phyloP scores from a whole-genome alignment of 73 alveolate species.

The Symbiodinium natans region DNA sequence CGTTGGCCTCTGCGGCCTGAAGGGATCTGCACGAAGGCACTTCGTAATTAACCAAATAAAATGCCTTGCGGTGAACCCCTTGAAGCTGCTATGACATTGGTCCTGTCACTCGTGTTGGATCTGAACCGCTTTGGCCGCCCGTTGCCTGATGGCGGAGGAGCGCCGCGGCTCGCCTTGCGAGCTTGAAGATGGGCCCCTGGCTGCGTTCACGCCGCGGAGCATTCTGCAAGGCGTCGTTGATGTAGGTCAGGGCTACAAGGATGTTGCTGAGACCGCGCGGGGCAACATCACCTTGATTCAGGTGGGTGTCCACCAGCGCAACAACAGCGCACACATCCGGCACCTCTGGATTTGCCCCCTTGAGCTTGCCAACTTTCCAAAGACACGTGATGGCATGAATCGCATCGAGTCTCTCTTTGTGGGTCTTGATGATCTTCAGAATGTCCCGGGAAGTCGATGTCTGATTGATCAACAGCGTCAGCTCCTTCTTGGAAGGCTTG shows the following conservation, averaged over 20 bases:
- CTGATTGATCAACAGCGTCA: neutral
- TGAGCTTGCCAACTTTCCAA: neutral
- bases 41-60: no score
- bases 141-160: neutral
- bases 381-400: conserved; percentile 1
- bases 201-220: neutral
- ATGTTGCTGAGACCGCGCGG: conserved; percentile 13
- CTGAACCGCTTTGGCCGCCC: no score
- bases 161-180: neutral
- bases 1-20: neutral
- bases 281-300: neutral
- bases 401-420: neutral
- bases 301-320: neutral
- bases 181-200: conserved; percentile 5
- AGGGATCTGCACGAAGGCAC: no score
- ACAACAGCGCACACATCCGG: neutral
- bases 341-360: neutral
- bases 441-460: neutral
- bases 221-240: neutral
- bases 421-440: neutral
- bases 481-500: conserved; percentile 29
- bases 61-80: no score
- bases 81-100: no score
- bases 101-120: no score
- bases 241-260: conserved; percentile 6